Evolutionary conservation across 2,329 filamentous ascomycete species (phyloP).

Genomic region (Trichoderma hamatum): DNA sequence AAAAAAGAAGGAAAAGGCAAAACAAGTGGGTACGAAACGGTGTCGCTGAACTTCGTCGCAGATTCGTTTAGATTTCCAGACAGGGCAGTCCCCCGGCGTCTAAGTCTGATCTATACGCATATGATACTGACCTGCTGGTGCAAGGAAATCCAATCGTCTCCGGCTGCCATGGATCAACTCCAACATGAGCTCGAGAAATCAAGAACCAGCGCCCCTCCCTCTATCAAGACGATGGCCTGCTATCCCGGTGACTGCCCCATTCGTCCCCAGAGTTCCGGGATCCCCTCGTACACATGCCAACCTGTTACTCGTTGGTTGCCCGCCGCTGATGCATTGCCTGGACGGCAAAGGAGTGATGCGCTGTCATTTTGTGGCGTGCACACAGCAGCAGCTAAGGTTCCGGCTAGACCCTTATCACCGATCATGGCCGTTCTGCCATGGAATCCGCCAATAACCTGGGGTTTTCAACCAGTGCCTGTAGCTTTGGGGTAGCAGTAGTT

Average conservation of each 20-base stretch:
- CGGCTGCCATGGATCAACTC: slow-evolving; percentile 1
- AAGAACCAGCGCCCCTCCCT: slow-evolving; percentile 1
- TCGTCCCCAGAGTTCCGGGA: slow-evolving; percentile 21
- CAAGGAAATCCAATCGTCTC: slow-evolving; percentile 12
- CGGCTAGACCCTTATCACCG: slow-evolving; percentile 25
- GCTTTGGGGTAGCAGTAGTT: not conserved
- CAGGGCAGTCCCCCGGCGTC: slow-evolving; percentile 12
- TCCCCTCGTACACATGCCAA: slow-evolving; percentile 26
- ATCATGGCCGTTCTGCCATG: slow-evolving; percentile 15
- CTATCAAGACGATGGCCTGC: slow-evolving; percentile 7
- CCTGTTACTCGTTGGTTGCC: slow-evolving; percentile 20
- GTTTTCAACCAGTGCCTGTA: not conserved
- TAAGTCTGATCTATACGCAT: not conserved
- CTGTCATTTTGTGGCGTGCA: slow-evolving; percentile 28
- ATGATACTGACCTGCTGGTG: not conserved
- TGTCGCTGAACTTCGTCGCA: slow-evolving; percentile 5
- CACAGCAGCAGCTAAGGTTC: slow-evolving; percentile 20
- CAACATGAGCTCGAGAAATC: not conserved
- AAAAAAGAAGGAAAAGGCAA: not conserved
- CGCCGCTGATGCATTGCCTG: slow-evolving; percentile 23
- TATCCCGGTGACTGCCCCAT: slow-evolving; percentile 12
- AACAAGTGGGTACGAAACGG: slow-evolving; percentile 6
- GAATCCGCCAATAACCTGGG: slow-evolving; percentile 2
- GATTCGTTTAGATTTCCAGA: slow-evolving; percentile 15
- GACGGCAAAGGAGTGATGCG: slow-evolving; percentile 26